Percentiles rank a stretch among this genome's conserved stretches.
Conservation (phyloP, 768 basidiomycete species). For the Trametes gibbosa region DNA sequence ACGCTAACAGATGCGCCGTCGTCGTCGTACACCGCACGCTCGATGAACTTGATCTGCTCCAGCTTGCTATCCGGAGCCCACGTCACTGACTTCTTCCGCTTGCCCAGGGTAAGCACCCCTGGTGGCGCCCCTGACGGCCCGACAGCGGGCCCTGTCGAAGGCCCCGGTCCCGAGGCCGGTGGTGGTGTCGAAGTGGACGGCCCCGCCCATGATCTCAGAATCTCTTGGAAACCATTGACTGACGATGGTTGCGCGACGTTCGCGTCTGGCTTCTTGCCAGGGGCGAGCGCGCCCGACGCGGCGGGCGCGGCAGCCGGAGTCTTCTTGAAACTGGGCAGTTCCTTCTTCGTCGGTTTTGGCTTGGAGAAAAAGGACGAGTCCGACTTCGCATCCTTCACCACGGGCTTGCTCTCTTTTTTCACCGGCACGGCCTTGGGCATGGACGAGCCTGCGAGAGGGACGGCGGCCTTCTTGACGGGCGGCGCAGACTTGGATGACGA, state of each 20-base stretch:
- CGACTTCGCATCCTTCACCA: constrained; percentile 72
- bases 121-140: background rate
- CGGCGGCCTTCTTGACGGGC: constrained; percentile 64
- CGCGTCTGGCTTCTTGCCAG: constrained; percentile 49
- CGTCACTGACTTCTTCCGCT: constrained; percentile 74
- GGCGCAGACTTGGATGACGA: constrained; percentile 44
- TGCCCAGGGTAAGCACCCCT: constrained; percentile 31
- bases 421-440: constrained; percentile 33
- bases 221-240: constrained; percentile 80
- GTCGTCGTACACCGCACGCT: constrained; percentile 86
- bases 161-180: background rate
- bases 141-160: background rate
- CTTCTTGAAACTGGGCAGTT: constrained; percentile 82
- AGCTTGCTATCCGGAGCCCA: constrained; percentile 77
- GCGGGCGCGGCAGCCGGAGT: constrained; percentile 37
- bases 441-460: constrained; percentile 44
- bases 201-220: constrained; percentile 69
- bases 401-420: constrained; percentile 56
- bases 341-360: constrained; percentile 77
- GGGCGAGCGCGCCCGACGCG: constrained; percentile 18
- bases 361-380: constrained; percentile 89
- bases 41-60: constrained; percentile 75
- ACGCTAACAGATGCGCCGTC: constrained; percentile 82
- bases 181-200: background rate
- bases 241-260: constrained; percentile 76